Evolutionary conservation across 768 basidiomycete species (phyloP), one percentile per base, ranked within the genome.

Genomic region (Leccinum imitatum): DNA sequence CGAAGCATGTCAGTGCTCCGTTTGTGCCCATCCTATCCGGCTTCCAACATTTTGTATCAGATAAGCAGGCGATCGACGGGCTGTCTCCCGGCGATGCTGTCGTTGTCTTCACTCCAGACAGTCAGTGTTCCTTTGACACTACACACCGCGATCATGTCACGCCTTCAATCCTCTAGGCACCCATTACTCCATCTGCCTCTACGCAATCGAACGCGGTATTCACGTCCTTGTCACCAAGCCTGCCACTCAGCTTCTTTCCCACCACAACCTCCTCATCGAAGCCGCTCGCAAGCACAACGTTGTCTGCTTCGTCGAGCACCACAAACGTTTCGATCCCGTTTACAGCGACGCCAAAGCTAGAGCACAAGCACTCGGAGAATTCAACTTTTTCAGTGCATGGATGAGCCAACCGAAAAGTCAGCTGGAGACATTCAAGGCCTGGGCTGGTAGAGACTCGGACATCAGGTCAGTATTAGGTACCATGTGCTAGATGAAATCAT

Each of bases 321-420:
- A 94, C 77, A 94, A 93, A 72, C 84, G 91, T 52, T 92, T 87
- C 68, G 94, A 96, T 75, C 95, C 95, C 6, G 93, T 89, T 13
- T 96, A 97, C 78, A 90, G 89, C 67, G 94, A 97, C 71, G 95
- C 93, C 41, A 88, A 86, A 67, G 87, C 86, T 4, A 86, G 89
- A 55, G 89, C 89, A 30, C 82, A 80, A 27, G 75, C 82, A 7
- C 80, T 95, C 25, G 93, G 94, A 35, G 92, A 95, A 74, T 93
- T 95, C 78, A 96, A 95, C 77, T 96, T 93, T 76, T 96, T 94
- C 84, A 91, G 80, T 65, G 91, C 93, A 39, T 96, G 95, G 93
- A 97, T 97, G 95, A 93, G 91, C 69, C 95, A 96, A 73, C 95
- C 95, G 47, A 97, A 97, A 77, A 87, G 85, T 67, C 95, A 97